Conservation (phyloP, 345 rosid genomes). For the Eucalyptus leucophloia region DNA sequence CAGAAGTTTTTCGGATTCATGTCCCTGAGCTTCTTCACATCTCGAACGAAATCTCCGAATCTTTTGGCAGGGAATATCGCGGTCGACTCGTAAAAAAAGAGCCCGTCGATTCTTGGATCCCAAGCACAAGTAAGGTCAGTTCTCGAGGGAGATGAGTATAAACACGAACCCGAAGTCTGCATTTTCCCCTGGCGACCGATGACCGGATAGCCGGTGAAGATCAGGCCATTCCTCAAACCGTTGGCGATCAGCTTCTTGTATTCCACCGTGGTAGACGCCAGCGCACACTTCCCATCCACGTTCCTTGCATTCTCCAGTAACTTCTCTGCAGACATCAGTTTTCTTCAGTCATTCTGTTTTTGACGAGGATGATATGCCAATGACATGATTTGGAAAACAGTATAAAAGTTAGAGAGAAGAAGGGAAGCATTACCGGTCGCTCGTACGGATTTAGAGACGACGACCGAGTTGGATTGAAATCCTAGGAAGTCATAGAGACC, state of each 20-base stretch:
- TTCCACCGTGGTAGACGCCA: slow-evolving; percentile 39
- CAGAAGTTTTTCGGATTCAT: slow-evolving; percentile 44
- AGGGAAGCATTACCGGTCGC: slow-evolving; percentile 29
- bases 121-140: slow-evolving; percentile 47
- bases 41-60: slow-evolving; percentile 43
- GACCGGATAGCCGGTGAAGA: slow-evolving; percentile 73
- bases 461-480: slow-evolving; percentile 49
- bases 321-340: slow-evolving; percentile 34
- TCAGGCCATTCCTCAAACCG: slow-evolving; percentile 57
- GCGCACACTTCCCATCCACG: slow-evolving; percentile 39
- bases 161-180: slow-evolving; percentile 78
- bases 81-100: slow-evolving; percentile 65
- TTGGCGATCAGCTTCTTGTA: slow-evolving; percentile 51
- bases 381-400: neutral
- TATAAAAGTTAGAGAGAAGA: neutral
- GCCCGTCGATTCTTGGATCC: slow-evolving; percentile 72
- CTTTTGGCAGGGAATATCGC: slow-evolving; percentile 43
- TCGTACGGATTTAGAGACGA: slow-evolving; percentile 46
- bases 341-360: neutral
- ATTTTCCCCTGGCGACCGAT: slow-evolving; percentile 73
- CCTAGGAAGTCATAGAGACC: slow-evolving; percentile 70
- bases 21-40: slow-evolving; percentile 56
- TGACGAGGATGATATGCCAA: neutral
- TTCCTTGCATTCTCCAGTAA: slow-evolving; percentile 27
- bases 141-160: slow-evolving; percentile 37